Conservation (phyloP, 169 alveolate genomes). For the Babesia gibsoni region DNA sequence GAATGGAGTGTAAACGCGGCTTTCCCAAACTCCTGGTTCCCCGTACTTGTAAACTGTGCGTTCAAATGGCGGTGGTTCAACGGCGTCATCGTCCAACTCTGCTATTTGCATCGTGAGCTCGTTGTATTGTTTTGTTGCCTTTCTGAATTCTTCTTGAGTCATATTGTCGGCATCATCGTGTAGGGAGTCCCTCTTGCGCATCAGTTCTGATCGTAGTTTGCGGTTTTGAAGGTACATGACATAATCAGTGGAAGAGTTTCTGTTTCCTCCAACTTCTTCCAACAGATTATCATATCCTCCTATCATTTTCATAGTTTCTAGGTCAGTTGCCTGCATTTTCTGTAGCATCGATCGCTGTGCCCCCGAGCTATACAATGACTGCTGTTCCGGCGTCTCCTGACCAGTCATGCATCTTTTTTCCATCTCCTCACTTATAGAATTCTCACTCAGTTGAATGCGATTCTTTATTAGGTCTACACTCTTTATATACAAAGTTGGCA, state of each 20-base stretch:
- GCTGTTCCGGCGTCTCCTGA: conserved; percentile 60
- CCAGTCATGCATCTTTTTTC: conserved; percentile 51
- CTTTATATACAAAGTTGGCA: conserved; percentile 36
- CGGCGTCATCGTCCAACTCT: conserved; percentile 15
- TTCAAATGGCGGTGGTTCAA: conserved; percentile 41
- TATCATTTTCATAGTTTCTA: conserved; percentile 41
- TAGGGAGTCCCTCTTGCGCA: conserved; percentile 12
- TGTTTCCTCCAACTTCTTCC: conserved; percentile 22
- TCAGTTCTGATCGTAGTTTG: conserved; percentile 18
- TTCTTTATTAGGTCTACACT: conserved; percentile 43
- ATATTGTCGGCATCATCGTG: conserved; percentile 39
- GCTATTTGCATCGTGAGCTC: conserved; percentile 28
- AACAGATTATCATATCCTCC: conserved; percentile 53
- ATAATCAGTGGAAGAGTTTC: conserved; percentile 34
- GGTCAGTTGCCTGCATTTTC: conserved; percentile 13
- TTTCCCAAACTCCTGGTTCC: conserved; percentile 42
- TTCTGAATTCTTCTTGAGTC: conserved; percentile 15
- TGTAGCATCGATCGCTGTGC: not conserved
- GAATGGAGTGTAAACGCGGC: conserved; percentile 47
- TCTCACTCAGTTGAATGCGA: conserved; percentile 45
- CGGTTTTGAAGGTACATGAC: conserved; percentile 42
- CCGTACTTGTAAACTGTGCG: conserved; percentile 45
- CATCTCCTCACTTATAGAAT: conserved; percentile 49
- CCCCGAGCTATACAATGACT: conserved; percentile 21
- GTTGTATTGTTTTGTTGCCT: conserved; percentile 35